phyloP scores from a whole-genome alignment of 1,139 yeast genomes.

The Meyerozyma elateridarum region DNA sequence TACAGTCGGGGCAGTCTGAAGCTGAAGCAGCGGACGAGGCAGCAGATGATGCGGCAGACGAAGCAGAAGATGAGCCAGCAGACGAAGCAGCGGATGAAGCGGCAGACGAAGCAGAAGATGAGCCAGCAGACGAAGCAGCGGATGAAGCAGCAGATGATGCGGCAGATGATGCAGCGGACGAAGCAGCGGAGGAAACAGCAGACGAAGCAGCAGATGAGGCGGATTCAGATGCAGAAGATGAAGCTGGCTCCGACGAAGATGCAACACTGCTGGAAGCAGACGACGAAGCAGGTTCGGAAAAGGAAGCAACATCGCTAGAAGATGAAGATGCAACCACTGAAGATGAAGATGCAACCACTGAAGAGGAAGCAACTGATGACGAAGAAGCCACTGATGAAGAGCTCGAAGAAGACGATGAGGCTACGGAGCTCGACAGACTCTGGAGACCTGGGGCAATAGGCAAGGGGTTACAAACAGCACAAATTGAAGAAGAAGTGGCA shows the following conservation, averaged over 20 bases:
- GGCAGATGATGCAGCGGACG: constrained; percentile 1
- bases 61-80: constrained; percentile 4
- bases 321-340: not conserved
- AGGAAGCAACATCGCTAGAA: not conserved
- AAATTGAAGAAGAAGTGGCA: constrained; percentile 2
- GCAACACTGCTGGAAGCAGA: too few species aligned
- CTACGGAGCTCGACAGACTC: not conserved
- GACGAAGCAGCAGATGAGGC: not conserved
- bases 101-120: constrained; percentile 6
- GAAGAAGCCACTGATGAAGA: constrained; percentile 1
- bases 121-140: constrained; percentile 6
- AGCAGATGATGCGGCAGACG: constrained; percentile 1
- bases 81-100: constrained; percentile 7
- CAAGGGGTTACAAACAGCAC: constrained; percentile 4
- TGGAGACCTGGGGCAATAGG: constrained; percentile 5
- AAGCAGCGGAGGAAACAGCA: constrained; percentile 1
- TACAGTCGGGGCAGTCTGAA: not conserved
- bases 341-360: not conserved
- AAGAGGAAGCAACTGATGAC: not conserved
- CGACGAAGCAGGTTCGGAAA: not conserved
- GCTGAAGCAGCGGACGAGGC: not conserved
- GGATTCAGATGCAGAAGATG: not conserved
- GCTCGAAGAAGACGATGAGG: not conserved
- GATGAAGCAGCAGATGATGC: constrained; percentile 6
- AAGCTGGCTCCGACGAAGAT: too few species aligned